phyloP scores from a whole-genome alignment of 1,139 yeast genomes.

The Yamadazyma trypodendri region DNA sequence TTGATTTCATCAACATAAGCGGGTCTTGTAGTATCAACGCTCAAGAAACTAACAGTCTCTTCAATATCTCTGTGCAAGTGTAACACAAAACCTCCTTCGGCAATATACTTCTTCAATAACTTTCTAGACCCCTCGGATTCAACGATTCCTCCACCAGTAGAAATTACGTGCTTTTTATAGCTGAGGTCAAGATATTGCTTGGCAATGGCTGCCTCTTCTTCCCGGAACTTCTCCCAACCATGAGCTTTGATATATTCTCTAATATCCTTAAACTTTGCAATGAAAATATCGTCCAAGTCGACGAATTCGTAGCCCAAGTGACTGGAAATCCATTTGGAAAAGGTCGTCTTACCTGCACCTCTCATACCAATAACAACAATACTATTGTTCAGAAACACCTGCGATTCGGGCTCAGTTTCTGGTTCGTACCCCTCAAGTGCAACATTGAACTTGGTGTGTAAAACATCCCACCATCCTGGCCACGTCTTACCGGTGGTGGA shows the following conservation, averaged over 20 bases:
- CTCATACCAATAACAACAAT: slow-evolving; percentile 94
- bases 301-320: slow-evolving; percentile 68
- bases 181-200: slow-evolving; percentile 47
- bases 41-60: slow-evolving; percentile 73
- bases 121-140: slow-evolving; percentile 72
- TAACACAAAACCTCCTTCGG: slow-evolving; percentile 71
- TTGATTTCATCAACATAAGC: slow-evolving; percentile 76
- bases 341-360: slow-evolving; percentile 93
- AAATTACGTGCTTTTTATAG: slow-evolving; percentile 64
- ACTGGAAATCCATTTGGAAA: slow-evolving; percentile 77
- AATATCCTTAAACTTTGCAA: slow-evolving; percentile 56
- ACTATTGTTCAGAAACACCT: slow-evolving; percentile 48
- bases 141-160: slow-evolving; percentile 97
- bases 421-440: slow-evolving; percentile 68
- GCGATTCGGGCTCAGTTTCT: slow-evolving; percentile 11
- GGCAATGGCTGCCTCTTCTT: slow-evolving; percentile 60
- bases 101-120: slow-evolving; percentile 52
- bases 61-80: slow-evolving; percentile 88
- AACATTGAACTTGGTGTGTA: slow-evolving; percentile 67
- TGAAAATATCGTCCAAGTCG: slow-evolving; percentile 78
- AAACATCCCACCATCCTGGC: slow-evolving; percentile 99
- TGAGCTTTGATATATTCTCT: slow-evolving; percentile 62
- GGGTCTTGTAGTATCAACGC: slow-evolving; percentile 81
- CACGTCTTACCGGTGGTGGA: slow-evolving; percentile 95
- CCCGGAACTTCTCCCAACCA: slow-evolving; percentile 89